Evolutionary conservation across 345 rosid genomes (phyloP), one percentile per base, ranked within the genome.

Genomic region (Hypericum perforatum): DNA sequence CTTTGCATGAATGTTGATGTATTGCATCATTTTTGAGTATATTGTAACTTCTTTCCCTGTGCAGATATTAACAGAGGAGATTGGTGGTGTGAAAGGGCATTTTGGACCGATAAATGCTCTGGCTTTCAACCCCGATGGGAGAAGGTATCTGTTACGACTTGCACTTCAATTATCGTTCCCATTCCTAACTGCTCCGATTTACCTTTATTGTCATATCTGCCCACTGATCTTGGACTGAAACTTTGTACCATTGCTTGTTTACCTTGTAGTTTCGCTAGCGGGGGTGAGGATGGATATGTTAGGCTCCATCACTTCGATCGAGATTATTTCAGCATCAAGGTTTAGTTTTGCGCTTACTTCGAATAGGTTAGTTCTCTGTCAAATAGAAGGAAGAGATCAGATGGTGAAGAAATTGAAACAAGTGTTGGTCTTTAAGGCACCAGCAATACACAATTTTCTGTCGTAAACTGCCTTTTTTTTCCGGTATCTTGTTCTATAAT

Each of bases 71-170:
- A 78, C 74, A 78, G 91, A 84, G 62, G 98, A 85, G 69, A 85
- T 85, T 45, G 97, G 97, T 54, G 95, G 98, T 42, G 98, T 92
- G 13, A 92, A 92, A 68, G 97, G 99, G 32, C 99, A 89, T 63
- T 92, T 92, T 69, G 97, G 99, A 57, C 97, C 99, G 39, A 84
- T 89, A 14, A 92, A 92, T 75, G 95, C 94, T 16, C 74, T 92
- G 75, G 95, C 99, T 12, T 89, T 89, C 70, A 85, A 82, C 57
- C 99, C 97, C 29, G 97, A 85, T 59, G 95, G 99, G 16, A 89
- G 70, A 73, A 89, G 97, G 99, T 88, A 82, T 5, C 12, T 6
- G 37, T 49, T 45, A 4, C 32, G 1, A 22, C 32, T 22, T 22
- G 32, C 32, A 22, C 4, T 22, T 22, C 32, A 22, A 22, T 22